phyloP scores from a whole-genome alignment of 345 rosid species.

The Chamaenerion angustifolium region DNA sequence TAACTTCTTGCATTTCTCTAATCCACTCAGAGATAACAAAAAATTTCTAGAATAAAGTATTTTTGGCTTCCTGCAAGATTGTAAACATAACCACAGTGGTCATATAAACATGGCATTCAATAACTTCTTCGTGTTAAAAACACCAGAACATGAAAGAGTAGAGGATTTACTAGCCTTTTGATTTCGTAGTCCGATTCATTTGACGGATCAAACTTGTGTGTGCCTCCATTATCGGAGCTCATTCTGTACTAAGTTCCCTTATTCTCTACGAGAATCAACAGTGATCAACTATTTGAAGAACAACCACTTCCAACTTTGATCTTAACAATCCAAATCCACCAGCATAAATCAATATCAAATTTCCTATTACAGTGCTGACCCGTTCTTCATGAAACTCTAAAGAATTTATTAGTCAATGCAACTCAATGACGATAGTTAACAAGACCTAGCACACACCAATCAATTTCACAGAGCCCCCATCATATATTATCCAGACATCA shows the following conservation, averaged over 20 bases:
- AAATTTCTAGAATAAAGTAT: conserved; percentile 53
- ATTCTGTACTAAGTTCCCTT: conserved; percentile 21
- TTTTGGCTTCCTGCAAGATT: conserved; percentile 42
- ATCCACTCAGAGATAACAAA: conserved; percentile 54
- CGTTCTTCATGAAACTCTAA: too few relatives aligned
- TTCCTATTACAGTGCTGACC: too few relatives aligned
- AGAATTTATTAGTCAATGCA: too few relatives aligned
- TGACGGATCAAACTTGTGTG: conserved; percentile 23
- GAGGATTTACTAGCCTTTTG: conserved; percentile 22
- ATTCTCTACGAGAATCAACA: background rate
- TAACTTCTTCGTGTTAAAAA: background rate
- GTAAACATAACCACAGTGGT: conserved; percentile 6
- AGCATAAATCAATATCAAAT: too few relatives aligned
- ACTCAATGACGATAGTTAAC: too few relatives aligned
- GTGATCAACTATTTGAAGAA: background rate
- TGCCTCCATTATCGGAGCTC: conserved; percentile 49
- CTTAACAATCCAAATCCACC: too few relatives aligned
- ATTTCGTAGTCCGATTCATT: conserved; percentile 20
- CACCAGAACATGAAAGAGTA: conserved; percentile 4
- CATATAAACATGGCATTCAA: background rate
- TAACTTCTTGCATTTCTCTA: conserved; percentile 60
- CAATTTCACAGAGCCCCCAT: too few relatives aligned
- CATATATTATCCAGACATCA: too few relatives aligned
- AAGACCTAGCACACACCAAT: too few relatives aligned
- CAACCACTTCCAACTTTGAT: too few relatives aligned